phyloP scores from a whole-genome alignment of 2,329 filamentous ascomycete genomes.

The Aureobasidium sp. region DNA sequence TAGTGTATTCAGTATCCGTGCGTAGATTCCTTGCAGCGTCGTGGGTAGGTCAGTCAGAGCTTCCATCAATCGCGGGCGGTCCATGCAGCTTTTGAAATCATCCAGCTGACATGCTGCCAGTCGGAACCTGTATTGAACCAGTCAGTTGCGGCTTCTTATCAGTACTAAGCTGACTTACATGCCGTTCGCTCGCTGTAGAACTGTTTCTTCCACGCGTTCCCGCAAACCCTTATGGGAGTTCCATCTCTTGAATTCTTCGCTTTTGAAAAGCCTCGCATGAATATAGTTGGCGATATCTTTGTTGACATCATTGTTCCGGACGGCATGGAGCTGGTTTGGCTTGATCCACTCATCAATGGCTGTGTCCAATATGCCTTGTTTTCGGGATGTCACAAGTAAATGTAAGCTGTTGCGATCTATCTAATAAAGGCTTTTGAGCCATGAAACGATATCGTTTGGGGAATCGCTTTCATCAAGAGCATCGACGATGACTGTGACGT shows the following conservation, averaged over 20 bases:
- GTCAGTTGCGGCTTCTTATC: not conserved
- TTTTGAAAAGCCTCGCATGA: not conserved
- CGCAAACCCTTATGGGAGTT: not conserved
- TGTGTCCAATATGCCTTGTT: not conserved
- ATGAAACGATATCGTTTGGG: not conserved
- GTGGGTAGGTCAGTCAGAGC: not conserved
- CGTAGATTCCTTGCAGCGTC: not conserved
- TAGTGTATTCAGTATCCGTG: not conserved
- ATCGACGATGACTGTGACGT: not conserved
- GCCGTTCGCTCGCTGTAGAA: not conserved
- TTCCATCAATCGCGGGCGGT: not conserved
- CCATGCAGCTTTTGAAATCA: not conserved
- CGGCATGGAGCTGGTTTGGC: not conserved
- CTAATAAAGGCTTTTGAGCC: not conserved
- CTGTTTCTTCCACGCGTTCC: not conserved
- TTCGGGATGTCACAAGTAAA: not conserved
- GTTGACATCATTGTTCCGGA: not conserved
- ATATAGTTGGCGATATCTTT: not conserved
- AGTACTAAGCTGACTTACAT: not conserved
- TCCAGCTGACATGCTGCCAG: not conserved
- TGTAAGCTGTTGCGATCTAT: not conserved
- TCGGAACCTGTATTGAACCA: not conserved
- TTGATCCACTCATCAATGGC: not conserved
- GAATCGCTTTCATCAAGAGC: not conserved
- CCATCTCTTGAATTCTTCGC: not conserved